Conservation (phyloP, 805 yeast species). For the Monosporozyma yasuniensis region DNA sequence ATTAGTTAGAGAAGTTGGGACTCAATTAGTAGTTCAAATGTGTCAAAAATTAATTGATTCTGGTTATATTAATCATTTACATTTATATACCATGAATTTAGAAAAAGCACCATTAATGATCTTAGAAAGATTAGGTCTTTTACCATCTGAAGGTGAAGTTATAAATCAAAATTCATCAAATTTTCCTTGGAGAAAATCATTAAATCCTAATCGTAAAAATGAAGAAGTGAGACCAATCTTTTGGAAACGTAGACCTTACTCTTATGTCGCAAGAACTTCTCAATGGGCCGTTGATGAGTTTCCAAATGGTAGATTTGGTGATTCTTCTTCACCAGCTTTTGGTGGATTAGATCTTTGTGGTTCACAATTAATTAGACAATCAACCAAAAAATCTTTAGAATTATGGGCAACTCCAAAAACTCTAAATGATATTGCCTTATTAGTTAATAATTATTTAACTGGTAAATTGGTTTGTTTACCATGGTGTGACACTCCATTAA, state of each 20-base stretch:
- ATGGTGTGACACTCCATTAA: conserved; percentile 90
- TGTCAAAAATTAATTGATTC: conserved; percentile 63
- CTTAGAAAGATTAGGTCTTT: conserved; percentile 60
- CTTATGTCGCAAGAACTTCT: conserved; percentile 81
- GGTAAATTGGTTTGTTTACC: conserved; percentile 74
- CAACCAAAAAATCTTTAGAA: conserved; percentile 68
- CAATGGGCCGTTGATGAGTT: conserved; percentile 84
- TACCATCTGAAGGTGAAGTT: conserved; percentile 33
- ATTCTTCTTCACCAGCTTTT: conserved; percentile 93
- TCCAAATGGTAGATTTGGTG: conserved; percentile 99
- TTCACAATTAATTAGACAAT: conserved; percentile 70
- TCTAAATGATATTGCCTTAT: conserved; percentile 47
- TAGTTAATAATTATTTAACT: conserved; percentile 60
- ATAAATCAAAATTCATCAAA: conserved; percentile 22
- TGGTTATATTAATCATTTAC: conserved; percentile 75
- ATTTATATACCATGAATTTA: conserved; percentile 95
- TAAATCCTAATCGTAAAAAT: conserved; percentile 67
- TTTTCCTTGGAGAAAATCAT: conserved; percentile 86
- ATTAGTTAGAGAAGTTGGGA: conserved; percentile 76
- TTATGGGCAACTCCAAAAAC: conserved; percentile 80
- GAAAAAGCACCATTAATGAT: conserved; percentile 87
- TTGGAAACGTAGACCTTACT: conserved; percentile 89
- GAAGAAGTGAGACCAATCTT: conserved; percentile 90
- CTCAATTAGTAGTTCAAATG: conserved; percentile 74
- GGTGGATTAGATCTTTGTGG: conserved; percentile 83